Base-by-base conservation (phyloP, 495 filamentous ascomycete genomes). In the Articulospora tetracladia region DNA sequence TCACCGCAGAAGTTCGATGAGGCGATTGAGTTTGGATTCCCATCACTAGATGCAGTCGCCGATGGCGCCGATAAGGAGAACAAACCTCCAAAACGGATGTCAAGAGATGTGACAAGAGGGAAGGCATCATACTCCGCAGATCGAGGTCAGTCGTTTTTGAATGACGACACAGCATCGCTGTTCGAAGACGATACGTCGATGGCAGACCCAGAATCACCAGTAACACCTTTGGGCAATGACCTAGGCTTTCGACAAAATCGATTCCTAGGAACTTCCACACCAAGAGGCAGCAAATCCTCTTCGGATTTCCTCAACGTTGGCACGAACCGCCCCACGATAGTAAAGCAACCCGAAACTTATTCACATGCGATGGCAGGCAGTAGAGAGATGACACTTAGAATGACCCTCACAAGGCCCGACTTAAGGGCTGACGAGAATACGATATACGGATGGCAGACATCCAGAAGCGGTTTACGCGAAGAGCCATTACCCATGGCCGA, bases 1-100 rank as follows among this genome's bases (percentile, higher is more conserved):
- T 97, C 93, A 1, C 89, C 92, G 10, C 90, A 96, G 62, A 96
- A 96, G 69, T 96, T 97, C 60, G 94, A 98, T 67, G 93, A 97
- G 75, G 92, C 91, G 1, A 82, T 97, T 55, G 90, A 94, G 68
- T 96, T 94, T 73, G 93, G 93, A 3, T 97, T 97, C 63, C 92
- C 92, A 0, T 85, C 90, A 19, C 81, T 73, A 28, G 73, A 79
- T 36, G 67, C 68, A 1, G 59, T 74, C 24, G 68, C 71, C 0
- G 68, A 61, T 26, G 60, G 53, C 20, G 57, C 68, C n/a, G 57
- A 66, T 24, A 69, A 70, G 52, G 68, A 68, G 60, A 70, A 71
- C 53, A 64, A 64, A 27, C 55, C 63, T n/a, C 66, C 68, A 51
- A 59, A 30, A 20, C 55, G 60, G 24, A 23, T 36, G 1, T 64